phyloP scores from a whole-genome alignment of 2,329 filamentous ascomycete species.

The Fusarium odoratissimum region DNA sequence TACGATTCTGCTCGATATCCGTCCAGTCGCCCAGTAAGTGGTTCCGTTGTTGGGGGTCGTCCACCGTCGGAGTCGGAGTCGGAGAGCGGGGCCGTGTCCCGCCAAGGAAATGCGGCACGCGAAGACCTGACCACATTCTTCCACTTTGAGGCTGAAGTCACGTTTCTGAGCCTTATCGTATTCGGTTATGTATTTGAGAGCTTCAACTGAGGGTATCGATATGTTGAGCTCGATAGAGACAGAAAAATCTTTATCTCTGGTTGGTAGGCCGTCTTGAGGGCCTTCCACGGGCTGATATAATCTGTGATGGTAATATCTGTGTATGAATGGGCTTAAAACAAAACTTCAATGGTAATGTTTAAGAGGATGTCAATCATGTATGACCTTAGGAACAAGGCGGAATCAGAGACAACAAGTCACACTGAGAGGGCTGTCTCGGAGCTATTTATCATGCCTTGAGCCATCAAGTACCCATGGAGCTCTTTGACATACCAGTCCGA shows the following conservation, averaged over 20 bases:
- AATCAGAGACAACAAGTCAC: background rate
- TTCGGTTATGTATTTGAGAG: background rate
- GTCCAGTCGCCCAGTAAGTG: conserved; percentile 38
- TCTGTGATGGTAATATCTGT: background rate
- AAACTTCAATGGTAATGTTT: background rate
- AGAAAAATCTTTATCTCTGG: background rate
- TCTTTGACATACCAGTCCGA: conserved; percentile 5
- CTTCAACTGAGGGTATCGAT: background rate
- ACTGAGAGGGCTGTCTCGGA: background rate
- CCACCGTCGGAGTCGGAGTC: background rate
- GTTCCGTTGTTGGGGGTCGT: conserved; percentile 28
- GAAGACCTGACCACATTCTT: conserved; percentile 21
- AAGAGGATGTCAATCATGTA: background rate
- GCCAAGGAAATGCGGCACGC: conserved; percentile 25
- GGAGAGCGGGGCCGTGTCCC: conserved; percentile 28
- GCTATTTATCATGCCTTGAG: conserved; percentile 39
- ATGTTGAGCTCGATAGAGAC: background rate
- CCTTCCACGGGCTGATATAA: background rate
- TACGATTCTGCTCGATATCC: conserved; percentile 20
- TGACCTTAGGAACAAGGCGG: background rate
- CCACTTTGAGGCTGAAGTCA: conserved; percentile 16
- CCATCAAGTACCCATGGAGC: conserved; percentile 15
- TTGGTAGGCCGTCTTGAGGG: background rate
- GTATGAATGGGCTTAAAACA: background rate
- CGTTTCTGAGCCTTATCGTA: conserved; percentile 13